Evolutionary conservation across 2,329 filamentous ascomycete species (phyloP).

Genomic region (Pyricularia grisea): DNA sequence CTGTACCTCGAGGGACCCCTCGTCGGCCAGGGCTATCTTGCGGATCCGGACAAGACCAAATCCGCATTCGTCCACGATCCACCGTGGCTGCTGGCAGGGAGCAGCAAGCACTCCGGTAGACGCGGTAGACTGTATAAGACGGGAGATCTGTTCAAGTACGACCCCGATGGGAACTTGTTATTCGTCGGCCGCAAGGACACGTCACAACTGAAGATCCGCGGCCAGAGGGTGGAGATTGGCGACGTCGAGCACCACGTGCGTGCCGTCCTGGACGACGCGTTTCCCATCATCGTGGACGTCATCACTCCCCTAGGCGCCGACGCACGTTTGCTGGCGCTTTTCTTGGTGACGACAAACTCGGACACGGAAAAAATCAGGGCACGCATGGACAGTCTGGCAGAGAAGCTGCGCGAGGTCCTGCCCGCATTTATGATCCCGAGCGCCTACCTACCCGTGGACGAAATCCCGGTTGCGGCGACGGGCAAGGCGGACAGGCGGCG

Average conservation of each 20-base stretch:
- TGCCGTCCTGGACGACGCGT: neutral
- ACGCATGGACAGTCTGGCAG: neutral
- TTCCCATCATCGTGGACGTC: neutral
- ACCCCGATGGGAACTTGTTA: conserved; percentile 7
- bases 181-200: conserved; percentile 9
- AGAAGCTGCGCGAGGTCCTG: neutral
- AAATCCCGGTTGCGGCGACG: neutral
- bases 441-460: neutral
- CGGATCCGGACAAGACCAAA: neutral
- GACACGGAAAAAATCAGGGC: neutral
- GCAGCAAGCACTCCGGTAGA: neutral
- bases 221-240: conserved; percentile 10
- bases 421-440: neutral
- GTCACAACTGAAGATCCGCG: conserved; percentile 9
- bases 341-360: neutral
- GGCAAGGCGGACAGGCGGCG: neutral
- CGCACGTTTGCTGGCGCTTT: neutral
- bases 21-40: neutral
- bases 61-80: neutral
- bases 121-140: conserved; percentile 6
- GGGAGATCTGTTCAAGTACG: conserved; percentile 1
- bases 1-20: neutral
- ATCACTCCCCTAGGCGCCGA: neutral
- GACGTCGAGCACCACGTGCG: conserved; percentile 7
- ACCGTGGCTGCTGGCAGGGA: neutral